phyloP scores from a whole-genome alignment of 768 basidiomycete species.

The Suillus hirtellus region DNA sequence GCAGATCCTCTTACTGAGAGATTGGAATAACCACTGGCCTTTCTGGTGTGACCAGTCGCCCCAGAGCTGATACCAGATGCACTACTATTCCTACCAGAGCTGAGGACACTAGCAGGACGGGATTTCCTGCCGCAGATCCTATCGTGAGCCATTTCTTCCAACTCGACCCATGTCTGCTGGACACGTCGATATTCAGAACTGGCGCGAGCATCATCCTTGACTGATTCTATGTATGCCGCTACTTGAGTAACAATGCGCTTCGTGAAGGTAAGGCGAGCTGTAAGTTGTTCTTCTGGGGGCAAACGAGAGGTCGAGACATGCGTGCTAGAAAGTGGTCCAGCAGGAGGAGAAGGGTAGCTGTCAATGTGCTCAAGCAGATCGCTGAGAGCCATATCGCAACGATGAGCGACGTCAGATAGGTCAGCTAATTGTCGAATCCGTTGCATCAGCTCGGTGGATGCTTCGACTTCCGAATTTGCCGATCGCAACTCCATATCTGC shows the following conservation, averaged over 20 bases:
- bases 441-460: conserved; percentile 47
- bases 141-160: conserved; percentile 80
- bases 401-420: conserved; percentile 48
- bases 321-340: conserved; percentile 50
- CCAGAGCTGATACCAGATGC: conserved; percentile 38
- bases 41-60: conserved; percentile 20
- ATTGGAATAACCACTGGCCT: conserved; percentile 30
- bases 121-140: conserved; percentile 60
- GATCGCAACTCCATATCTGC: conserved; percentile 63
- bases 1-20: conserved; percentile 33
- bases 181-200: conserved; percentile 62
- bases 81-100: conserved; percentile 62
- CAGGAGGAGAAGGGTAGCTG: conserved; percentile 69
- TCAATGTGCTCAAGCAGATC: conserved; percentile 86
- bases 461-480: conserved; percentile 58
- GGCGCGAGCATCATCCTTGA: conserved; percentile 63
- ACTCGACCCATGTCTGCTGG: conserved; percentile 76
- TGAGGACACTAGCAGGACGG: conserved; percentile 63
- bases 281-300: conserved; percentile 68
- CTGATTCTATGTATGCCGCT: conserved; percentile 37
- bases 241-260: conserved; percentile 50
- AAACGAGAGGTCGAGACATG: conserved; percentile 42
- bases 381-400: conserved; percentile 76
- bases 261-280: conserved; percentile 65
- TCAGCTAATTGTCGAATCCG: conserved; percentile 55